Evolutionary conservation across 1,139 yeast species (phyloP), one percentile per base, ranked within the genome.

Genomic region (Hyphopichia buzzinii): DNA sequence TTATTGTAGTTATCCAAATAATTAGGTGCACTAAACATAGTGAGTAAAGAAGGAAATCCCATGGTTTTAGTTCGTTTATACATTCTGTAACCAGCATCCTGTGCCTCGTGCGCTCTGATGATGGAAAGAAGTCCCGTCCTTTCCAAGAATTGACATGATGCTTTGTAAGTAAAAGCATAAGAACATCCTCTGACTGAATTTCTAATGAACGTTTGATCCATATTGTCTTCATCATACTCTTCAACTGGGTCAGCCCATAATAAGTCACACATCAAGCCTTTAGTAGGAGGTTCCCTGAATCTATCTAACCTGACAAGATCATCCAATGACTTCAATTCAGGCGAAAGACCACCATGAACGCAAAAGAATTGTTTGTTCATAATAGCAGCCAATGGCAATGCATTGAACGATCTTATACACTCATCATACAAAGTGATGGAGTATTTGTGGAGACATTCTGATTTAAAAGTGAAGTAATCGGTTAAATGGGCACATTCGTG

Each of bases 241-340:
- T 89, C 96, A 21, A 84, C 67, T 0, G 98, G 98, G 57, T 92
- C 98, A 0, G 97, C 86, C 98, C 98, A 92, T 50, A 92, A 73
- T 46, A 92, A 66, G 60, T 92, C 98, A 62, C 97, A 90, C 92
- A 89, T 87, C 39, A 92, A 63, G 0, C 98, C 98, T 43, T 82
- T 79, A 3, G 96, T 85, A 7, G 98, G 98, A 24, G 96, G 96
- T 55, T 90, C 96, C 44, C 85, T 73, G 65, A 90, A 92, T 44
- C 98, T 73, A 59, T 90, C 81, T 29, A 92, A 66, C 34, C 65
- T 70, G 26, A 74, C 70, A 33, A 92, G 64, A 55, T 90, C 97
- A 37, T 81, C 82, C 34, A 88, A 69, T 3, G 82, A 67, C 41
- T 72, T 76, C 45, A 90, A 66, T 38, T 88, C 95, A 3, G 96